Evolutionary conservation across 345 rosid species (phyloP).

Genomic region (Sapria himalayana): DNA sequence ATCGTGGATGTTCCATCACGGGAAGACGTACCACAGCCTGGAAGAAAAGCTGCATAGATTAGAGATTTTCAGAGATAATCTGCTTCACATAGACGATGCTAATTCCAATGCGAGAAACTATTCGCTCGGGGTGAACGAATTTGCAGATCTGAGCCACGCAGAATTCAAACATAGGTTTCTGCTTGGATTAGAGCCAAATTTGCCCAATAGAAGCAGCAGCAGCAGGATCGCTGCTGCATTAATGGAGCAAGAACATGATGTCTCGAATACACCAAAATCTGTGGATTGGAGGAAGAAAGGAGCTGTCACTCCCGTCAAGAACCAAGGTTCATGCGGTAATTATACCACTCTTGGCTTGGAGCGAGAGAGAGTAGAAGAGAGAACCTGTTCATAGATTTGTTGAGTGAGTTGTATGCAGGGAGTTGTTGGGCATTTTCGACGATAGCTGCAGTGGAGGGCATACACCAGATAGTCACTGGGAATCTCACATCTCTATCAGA

Average conservation of each 20-base stretch:
- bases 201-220: slow-evolving; percentile 9
- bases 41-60: slow-evolving; percentile 50
- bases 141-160: slow-evolving; percentile 58
- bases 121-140: slow-evolving; percentile 68
- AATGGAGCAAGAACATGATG: slow-evolving; percentile 17
- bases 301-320: slow-evolving; percentile 49
- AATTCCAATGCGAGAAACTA: slow-evolving; percentile 36
- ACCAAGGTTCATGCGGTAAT: slow-evolving; percentile 69
- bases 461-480: slow-evolving; percentile 38
- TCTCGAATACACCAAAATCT: slow-evolving; percentile 28
- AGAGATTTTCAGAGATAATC: slow-evolving; percentile 53
- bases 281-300: slow-evolving; percentile 78
- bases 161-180: slow-evolving; percentile 52
- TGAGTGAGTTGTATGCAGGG: slow-evolving; percentile 13
- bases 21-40: slow-evolving; percentile 29
- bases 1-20: slow-evolving; percentile 50
- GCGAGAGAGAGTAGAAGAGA: too few relatives aligned
- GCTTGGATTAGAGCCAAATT: slow-evolving; percentile 20
- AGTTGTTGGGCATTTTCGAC: slow-evolving; percentile 61
- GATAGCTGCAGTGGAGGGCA: slow-evolving; percentile 46
- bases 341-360: not conserved
- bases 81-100: slow-evolving; percentile 52
- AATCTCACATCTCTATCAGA: slow-evolving; percentile 35
- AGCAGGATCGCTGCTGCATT: too few relatives aligned
- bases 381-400: not conserved